Evolutionary conservation across 2,329 filamentous ascomycete genomes (phyloP).

Genomic region (Tetracladium maxilliforme): DNA sequence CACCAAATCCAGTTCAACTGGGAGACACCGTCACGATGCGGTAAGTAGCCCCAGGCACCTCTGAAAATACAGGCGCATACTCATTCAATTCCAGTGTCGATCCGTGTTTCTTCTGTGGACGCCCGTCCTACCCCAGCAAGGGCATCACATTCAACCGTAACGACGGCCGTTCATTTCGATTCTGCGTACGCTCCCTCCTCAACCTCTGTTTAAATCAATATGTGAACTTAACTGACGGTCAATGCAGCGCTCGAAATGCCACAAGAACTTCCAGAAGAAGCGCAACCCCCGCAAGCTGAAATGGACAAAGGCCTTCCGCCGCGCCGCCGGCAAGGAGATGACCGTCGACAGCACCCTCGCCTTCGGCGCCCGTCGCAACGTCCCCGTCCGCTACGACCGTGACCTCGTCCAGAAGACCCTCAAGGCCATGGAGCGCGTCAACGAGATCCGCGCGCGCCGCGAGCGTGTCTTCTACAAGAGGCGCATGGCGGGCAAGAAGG

Average conservation of each 20-base stretch:
- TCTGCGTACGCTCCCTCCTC: no score
- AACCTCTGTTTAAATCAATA: conserved; percentile 13
- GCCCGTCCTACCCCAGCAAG: conserved; percentile 50
- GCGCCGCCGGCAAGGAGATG: conserved; percentile 72
- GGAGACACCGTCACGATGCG: no score
- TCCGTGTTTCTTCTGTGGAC: conserved; percentile 58
- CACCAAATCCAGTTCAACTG: no score
- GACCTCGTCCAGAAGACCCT: conserved; percentile 78
- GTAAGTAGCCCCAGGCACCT: no score
- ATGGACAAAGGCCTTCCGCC: conserved; percentile 92
- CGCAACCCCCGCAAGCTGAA: conserved; percentile 91
- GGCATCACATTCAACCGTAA: conserved; percentile 27
- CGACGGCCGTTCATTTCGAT: no score
- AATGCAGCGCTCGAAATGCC: conserved; percentile 34
- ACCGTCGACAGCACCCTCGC: conserved; percentile 87
- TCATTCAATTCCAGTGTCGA: no score
- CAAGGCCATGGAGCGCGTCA: conserved; percentile 80
- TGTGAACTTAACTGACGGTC: no score
- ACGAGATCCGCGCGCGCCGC: conserved; percentile 68
- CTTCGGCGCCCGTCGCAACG: conserved; percentile 85
- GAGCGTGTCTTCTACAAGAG: conserved; percentile 91
- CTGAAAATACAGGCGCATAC: no score
- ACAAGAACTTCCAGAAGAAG: conserved; percentile 87
- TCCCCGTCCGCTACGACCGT: conserved; percentile 90
- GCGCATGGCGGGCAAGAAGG: conserved; percentile 82